Conservation (phyloP, 768 basidiomycete species). For the Leccinum longicurvipes region DNA sequence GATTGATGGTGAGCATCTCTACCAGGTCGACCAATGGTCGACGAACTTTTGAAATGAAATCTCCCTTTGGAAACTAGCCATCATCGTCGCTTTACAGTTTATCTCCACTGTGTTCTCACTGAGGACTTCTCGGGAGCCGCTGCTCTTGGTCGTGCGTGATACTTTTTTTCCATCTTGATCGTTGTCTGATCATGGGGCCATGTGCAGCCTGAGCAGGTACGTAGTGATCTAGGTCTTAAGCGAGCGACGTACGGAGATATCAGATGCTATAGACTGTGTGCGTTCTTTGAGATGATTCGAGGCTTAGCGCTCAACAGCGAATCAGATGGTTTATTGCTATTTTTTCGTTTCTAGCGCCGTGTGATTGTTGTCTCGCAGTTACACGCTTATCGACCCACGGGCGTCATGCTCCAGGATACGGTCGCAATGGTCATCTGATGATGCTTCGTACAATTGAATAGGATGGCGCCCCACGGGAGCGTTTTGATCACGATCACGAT, state of each 20-base stretch:
- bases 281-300: too few relatives aligned
- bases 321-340: background rate
- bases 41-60: background rate
- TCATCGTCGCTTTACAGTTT: background rate
- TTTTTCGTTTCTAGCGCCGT: background rate
- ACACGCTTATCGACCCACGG: background rate
- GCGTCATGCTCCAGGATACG: background rate
- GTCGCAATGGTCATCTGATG: background rate
- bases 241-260: background rate
- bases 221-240: background rate
- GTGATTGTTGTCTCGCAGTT: background rate
- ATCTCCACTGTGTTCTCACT: background rate
- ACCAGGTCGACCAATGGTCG: background rate
- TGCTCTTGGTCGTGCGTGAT: background rate
- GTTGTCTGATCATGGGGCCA: background rate
- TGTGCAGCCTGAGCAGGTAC: background rate
- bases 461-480: background rate
- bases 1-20: background rate
- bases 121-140: background rate
- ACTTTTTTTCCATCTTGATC: background rate
- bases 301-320: background rate
- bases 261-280: background rate
- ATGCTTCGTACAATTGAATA: background rate
- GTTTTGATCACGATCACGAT: slow-evolving; percentile 10
- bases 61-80: background rate